phyloP scores from a whole-genome alignment of 306 rosid genomes.

The Trifolium pratense region DNA sequence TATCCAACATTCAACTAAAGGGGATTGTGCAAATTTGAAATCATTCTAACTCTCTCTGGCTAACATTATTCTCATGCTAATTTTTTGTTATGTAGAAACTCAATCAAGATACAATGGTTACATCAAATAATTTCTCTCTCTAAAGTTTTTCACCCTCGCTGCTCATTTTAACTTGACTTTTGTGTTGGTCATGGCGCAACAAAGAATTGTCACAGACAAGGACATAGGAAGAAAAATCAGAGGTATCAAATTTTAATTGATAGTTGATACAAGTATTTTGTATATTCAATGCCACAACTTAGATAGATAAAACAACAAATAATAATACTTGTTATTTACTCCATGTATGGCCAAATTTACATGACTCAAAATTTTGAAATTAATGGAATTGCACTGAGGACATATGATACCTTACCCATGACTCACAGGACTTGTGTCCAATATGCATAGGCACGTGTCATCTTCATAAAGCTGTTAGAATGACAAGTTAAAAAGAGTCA shows the following conservation, averaged over 20 bases:
- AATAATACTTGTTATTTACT: not conserved
- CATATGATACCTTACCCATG: slow-evolving; percentile 92
- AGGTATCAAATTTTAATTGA: slow-evolving; percentile 16
- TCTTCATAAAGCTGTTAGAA: slow-evolving; percentile 85
- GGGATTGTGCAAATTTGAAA: not conserved
- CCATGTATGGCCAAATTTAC: slow-evolving; percentile 15
- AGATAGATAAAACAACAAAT: slow-evolving; percentile 12
- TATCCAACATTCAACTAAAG: slow-evolving; percentile 10
- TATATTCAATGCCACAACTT: slow-evolving; percentile 13
- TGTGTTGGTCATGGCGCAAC: not conserved
- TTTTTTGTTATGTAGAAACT: not conserved
- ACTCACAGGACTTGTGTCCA: slow-evolving; percentile 88
- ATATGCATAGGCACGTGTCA: slow-evolving; percentile 80
- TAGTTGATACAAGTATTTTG: not conserved
- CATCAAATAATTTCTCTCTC: not conserved
- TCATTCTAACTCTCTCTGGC: not conserved
- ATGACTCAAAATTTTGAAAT: slow-evolving; percentile 20
- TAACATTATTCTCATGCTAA: not conserved
- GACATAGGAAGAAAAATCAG: not conserved
- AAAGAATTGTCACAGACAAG: not conserved
- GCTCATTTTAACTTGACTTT: not conserved
- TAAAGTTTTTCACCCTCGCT: not conserved
- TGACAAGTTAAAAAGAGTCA: slow-evolving; percentile 38
- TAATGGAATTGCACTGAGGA: slow-evolving; percentile 42
- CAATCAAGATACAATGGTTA: not conserved